Percentiles rank a stretch among this genome's conserved stretches.
Conservation (phyloP, 2,329 filamentous ascomycete species). For the Pyrenochaeta sp. region DNA sequence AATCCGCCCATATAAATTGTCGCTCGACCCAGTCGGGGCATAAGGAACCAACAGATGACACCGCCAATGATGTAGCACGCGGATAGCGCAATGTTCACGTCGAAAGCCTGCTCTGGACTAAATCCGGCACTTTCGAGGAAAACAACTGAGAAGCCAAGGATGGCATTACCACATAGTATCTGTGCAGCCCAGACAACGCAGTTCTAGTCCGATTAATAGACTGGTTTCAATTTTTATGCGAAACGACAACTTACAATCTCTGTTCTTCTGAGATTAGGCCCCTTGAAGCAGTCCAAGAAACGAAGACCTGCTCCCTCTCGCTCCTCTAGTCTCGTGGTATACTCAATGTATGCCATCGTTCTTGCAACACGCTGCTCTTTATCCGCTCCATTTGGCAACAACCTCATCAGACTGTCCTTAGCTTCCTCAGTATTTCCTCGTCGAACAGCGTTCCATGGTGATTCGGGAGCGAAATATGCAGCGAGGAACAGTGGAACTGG, state of each 20-base stretch:
- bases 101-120: slow-evolving; percentile 45
- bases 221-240: neutral
- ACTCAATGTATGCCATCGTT: too few species aligned
- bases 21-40: slow-evolving; percentile 77
- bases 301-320: slow-evolving; percentile 69
- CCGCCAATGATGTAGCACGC: slow-evolving; percentile 65
- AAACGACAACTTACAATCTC: slow-evolving; percentile 62
- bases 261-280: slow-evolving; percentile 77
- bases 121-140: slow-evolving; percentile 55
- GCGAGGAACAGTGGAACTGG: slow-evolving; percentile 68
- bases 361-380: slow-evolving; percentile 70
- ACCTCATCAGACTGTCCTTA: slow-evolving; percentile 49
- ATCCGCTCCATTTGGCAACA: slow-evolving; percentile 2
- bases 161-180: slow-evolving; percentile 32
- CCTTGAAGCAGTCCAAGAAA: slow-evolving; percentile 83
- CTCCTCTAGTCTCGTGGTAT: slow-evolving; percentile 80
- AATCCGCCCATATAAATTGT: slow-evolving; percentile 77
- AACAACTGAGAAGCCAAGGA: slow-evolving; percentile 47
- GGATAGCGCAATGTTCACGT: slow-evolving; percentile 60
- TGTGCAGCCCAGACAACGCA: slow-evolving; percentile 50
- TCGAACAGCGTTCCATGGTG: slow-evolving; percentile 74
- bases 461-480: slow-evolving; percentile 71
- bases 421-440: slow-evolving; percentile 67
- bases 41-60: slow-evolving; percentile 78
- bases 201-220: neutral